phyloP scores from a whole-genome alignment of 1,139 yeast genomes.

The Candida sojae region DNA sequence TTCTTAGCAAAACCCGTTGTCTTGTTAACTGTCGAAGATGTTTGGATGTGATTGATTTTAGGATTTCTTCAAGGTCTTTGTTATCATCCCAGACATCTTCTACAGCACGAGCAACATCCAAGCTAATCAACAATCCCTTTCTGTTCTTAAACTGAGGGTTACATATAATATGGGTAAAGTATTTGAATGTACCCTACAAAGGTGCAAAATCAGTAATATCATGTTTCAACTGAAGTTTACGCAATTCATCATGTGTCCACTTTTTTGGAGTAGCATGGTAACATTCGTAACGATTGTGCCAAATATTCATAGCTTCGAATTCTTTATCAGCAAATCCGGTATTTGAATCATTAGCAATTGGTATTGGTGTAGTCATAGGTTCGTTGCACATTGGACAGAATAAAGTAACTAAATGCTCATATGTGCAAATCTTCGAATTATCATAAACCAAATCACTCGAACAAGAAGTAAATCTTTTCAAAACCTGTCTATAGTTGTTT shows the following conservation, averaged over 20 bases:
- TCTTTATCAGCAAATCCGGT: conserved; percentile 25
- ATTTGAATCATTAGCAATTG: conserved; percentile 16
- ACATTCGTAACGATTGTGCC: background rate
- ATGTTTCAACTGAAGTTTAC: conserved; percentile 23
- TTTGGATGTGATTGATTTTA: conserved; percentile 1
- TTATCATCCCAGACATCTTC: conserved; percentile 9
- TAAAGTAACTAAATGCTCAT: conserved; percentile 7
- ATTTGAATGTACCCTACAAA: conserved; percentile 17
- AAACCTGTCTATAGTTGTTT: background rate
- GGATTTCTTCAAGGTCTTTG: background rate
- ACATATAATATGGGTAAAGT: conserved; percentile 8
- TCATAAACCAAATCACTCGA: conserved; percentile 3
- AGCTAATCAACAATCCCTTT: conserved; percentile 4
- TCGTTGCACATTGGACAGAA: conserved; percentile 23
- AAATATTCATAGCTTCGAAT: conserved; percentile 11
- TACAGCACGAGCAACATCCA: conserved; percentile 1
- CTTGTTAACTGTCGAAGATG: conserved; percentile 13
- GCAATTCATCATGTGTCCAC: conserved; percentile 20
- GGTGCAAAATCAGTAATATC: conserved; percentile 17
- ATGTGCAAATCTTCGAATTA: background rate
- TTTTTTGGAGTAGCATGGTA: background rate
- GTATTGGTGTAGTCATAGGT: conserved; percentile 12
- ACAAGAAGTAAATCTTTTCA: background rate
- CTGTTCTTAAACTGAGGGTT: conserved; percentile 3
- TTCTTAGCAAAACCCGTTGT: conserved; percentile 3